Evolutionary conservation across 2,329 filamentous ascomycete species (phyloP), one percentile per base, ranked within the genome.

Genomic region (Cladosporium sp.): DNA sequence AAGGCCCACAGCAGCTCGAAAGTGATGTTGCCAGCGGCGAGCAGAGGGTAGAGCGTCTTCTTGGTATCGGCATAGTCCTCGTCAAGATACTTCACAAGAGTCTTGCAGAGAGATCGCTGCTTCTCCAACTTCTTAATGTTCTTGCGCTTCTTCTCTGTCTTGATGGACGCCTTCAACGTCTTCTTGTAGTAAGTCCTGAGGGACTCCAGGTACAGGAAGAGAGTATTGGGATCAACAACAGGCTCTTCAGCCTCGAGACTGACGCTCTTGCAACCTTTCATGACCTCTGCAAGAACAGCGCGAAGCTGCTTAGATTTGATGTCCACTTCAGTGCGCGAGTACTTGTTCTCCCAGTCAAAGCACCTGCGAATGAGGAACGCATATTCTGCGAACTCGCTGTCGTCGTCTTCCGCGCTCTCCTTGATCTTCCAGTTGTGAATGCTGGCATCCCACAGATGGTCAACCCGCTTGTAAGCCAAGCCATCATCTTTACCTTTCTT

Each of bases 1-100:
- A 96, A 75, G 0, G 91, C 90, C 91, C 91, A 96, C 1, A 95
- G 77, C 2, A 95, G 80, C 58, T 96, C 90, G 65, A 92, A 96
- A 0, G 90, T 95, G 69, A 96, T 95, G 44, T 91, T 85, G 8
- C 90, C 90, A 32, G 87, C 88, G 62, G 91, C 83, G 1, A 96
- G 78, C 74, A 96, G 84, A 0, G 90, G 89, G 64, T 91, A 87
- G 0, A 96, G 79, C 1, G 87, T 89, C 71, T 91, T 90, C 70
- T 93, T 92, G 34, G 81, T 85, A 17, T 89, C 81, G 1, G 85
- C 83, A 66, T 90, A 96, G 71, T 96, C 92, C 60, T 86, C 83
- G 64, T 92, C 87, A n/a, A 94, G 77, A 65, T 91, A 94, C 56
- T 83, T 83, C 54, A 91, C 74, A 3, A 95, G 79, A 0, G 91